These are phyloP conservation scores for Cladosporium halotolerans DNA, from an alignment of 2,329 filamentous ascomycete species.

Conservation along the genomic window DNA sequence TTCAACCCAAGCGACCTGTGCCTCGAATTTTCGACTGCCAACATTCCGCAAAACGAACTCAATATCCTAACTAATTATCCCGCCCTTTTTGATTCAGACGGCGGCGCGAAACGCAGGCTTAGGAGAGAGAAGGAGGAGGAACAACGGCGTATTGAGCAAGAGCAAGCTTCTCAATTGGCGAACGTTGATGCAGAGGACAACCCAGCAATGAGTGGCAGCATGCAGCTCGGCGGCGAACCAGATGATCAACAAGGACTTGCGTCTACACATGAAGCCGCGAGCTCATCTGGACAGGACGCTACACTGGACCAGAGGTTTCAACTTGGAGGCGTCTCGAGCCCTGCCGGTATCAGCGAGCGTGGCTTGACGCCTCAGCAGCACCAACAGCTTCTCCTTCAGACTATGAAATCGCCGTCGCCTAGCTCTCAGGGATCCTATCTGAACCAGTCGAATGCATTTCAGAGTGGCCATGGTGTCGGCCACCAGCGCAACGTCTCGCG, in stretches of 20 bases:
- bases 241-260: conserved; percentile 61
- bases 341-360: conserved; percentile 59
- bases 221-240: conserved; percentile 86
- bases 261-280: conserved; percentile 59
- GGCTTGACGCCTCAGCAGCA: conserved; percentile 77
- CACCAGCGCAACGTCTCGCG: conserved; percentile 80
- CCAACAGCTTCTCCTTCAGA: conserved; percentile 59
- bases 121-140: conserved; percentile 61
- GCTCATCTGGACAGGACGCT: conserved; percentile 51
- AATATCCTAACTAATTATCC: conserved; percentile 56
- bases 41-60: conserved; percentile 42
- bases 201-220: conserved; percentile 68
- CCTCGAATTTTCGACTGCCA: conserved; percentile 33
- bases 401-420: conserved; percentile 40
- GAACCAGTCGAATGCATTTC: conserved; percentile 37
- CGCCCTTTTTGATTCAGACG: conserved; percentile 74
- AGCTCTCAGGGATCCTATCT: conserved; percentile 37
- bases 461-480: conserved; percentile 45
- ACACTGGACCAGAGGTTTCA: conserved; percentile 27
- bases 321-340: conserved; percentile 37
- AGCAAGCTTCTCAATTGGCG: conserved; percentile 41
- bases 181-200: conserved; percentile 61
- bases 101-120: conserved; percentile 72
- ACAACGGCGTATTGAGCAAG: conserved; percentile 47
- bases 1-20: conserved; percentile 43